Percentiles rank a stretch among this genome's conserved stretches.
phyloP scores from a whole-genome alignment of 495 filamentous ascomycete species.

The Amphirosellinia nigrospora region DNA sequence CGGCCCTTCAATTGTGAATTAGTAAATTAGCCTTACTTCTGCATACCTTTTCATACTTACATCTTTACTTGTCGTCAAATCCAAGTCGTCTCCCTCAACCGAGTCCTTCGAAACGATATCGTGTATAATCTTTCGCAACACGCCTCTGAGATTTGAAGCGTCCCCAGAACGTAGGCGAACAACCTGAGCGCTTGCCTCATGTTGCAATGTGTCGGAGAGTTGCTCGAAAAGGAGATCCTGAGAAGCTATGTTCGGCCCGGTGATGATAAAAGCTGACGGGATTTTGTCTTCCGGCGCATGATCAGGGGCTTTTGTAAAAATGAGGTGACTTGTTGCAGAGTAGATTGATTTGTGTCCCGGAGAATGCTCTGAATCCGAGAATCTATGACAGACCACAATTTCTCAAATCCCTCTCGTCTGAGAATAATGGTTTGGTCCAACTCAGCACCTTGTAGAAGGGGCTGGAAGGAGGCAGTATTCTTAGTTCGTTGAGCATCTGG shows the following conservation, averaged over 20 bases:
- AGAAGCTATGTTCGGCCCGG: constrained; percentile 85
- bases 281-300: constrained; percentile 55
- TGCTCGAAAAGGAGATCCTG: constrained; percentile 75
- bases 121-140: constrained; percentile 82
- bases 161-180: constrained; percentile 80
- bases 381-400: constrained; percentile 72
- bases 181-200: constrained; percentile 57
- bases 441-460: constrained; percentile 69
- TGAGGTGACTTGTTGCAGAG: constrained; percentile 64
- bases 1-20: constrained; percentile 55
- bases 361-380: constrained; percentile 67
- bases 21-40: neutral
- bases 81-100: constrained; percentile 58
- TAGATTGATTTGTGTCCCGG: constrained; percentile 64
- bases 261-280: constrained; percentile 80
- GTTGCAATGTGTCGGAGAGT: constrained; percentile 60
- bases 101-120: constrained; percentile 53
- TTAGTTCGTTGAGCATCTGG: constrained; percentile 25
- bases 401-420: constrained; percentile 67
- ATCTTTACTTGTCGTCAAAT: constrained; percentile 56
- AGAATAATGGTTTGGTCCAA: constrained; percentile 53
- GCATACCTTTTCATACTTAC: constrained; percentile 42
- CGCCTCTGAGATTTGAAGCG: constrained; percentile 79
- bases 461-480: constrained; percentile 53
- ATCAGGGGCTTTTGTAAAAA: constrained; percentile 65